Evolutionary conservation across 2,329 filamentous ascomycete species (phyloP).

Genomic region (Zymoseptoria passerinii): DNA sequence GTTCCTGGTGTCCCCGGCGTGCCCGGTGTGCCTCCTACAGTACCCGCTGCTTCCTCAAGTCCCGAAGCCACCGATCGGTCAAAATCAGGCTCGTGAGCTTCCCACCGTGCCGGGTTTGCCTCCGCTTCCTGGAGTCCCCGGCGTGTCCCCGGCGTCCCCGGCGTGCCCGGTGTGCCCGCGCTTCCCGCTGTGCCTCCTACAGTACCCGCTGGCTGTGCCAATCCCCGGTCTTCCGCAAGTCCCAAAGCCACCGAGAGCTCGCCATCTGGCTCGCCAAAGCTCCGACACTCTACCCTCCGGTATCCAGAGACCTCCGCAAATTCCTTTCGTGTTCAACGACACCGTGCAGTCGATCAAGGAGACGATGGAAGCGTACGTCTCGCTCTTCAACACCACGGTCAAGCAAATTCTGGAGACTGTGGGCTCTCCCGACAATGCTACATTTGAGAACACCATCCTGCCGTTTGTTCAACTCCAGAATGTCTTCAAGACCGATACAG

Average conservation of each 20-base stretch:
- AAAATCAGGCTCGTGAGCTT: not conserved
- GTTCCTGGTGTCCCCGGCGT: no score
- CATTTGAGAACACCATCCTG: not conserved
- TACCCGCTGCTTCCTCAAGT: no score
- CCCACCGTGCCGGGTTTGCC: no score
- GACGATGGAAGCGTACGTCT: not conserved
- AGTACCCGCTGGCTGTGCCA: not conserved
- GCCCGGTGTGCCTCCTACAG: no score
- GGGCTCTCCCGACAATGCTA: not conserved
- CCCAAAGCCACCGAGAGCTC: not conserved
- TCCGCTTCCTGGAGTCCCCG: no score
- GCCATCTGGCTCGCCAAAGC: not conserved
- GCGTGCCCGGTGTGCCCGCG: no score
- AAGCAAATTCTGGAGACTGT: not conserved
- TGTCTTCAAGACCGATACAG: not conserved
- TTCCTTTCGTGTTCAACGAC: not conserved
- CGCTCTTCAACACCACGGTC: not conserved
- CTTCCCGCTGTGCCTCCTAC: not conserved
- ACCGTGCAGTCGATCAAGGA: not conserved
- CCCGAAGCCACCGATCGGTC: no score
- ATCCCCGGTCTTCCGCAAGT: not conserved
- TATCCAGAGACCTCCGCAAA: not conserved
- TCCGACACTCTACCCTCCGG: not conserved
- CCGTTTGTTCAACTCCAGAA: not conserved
- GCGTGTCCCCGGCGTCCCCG: no score